These are phyloP conservation scores for Paspalum vaginatum DNA, from an alignment of 176 grass and related monocot species.

Conservation along the genomic window DNA sequence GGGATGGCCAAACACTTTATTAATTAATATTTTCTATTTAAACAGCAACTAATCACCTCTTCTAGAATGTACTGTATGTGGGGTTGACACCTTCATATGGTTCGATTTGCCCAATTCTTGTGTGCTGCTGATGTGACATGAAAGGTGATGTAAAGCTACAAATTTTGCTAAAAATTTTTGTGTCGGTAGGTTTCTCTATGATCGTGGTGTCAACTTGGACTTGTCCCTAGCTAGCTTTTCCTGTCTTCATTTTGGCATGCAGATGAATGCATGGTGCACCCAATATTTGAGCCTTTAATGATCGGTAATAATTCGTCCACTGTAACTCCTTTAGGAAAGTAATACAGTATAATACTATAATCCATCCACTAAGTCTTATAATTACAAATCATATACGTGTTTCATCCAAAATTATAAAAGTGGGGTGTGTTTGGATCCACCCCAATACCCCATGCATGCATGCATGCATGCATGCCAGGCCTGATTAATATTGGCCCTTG, in stretches of 20 bases:
- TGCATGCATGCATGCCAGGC: no score
- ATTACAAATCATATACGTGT: no score
- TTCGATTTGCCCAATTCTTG: constrained; percentile 51
- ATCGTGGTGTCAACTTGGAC: constrained; percentile 36
- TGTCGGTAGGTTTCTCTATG: constrained; percentile 49
- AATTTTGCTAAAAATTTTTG: constrained; percentile 30
- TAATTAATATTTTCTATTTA: background rate
- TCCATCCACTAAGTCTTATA: no score
- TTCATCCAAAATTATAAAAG: no score
- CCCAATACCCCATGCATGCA: no score
- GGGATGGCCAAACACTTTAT: constrained; percentile 37
- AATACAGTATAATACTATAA: background rate
- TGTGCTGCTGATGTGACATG: constrained; percentile 40
- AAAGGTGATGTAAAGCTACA: constrained; percentile 63
- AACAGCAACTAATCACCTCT: constrained; percentile 38
- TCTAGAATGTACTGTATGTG: constrained; percentile 38
- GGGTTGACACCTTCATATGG: constrained; percentile 41
- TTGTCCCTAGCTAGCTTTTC: constrained; percentile 18
- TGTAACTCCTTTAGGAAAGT: background rate
- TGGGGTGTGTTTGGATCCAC: no score
- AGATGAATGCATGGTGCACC: constrained; percentile 27
- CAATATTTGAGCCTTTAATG: constrained; percentile 23
- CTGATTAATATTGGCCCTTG: no score
- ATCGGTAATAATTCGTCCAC: constrained; percentile 26
- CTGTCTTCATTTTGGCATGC: constrained; percentile 39